Percentiles rank a stretch among this genome's conserved stretches.
Evolutionary conservation across 2,329 filamentous ascomycete species (phyloP).

Genomic region (Sclerotinia glacialis): DNA sequence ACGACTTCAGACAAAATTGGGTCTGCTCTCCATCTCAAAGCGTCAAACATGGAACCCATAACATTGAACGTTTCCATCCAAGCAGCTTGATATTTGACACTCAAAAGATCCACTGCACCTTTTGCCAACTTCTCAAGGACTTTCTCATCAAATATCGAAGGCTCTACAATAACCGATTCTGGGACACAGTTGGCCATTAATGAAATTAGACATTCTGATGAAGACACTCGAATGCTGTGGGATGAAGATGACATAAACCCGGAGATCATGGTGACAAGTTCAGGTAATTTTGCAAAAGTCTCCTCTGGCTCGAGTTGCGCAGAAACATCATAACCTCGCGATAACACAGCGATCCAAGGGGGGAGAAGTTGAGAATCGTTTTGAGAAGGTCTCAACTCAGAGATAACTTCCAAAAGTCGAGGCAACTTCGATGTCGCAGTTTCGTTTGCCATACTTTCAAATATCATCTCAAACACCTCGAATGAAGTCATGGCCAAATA

Average conservation of each 20-base stretch:
- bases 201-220: slow-evolving; percentile 91
- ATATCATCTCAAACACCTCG: slow-evolving; percentile 96
- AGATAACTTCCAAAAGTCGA: slow-evolving; percentile 84
- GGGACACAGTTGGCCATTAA: slow-evolving; percentile 91
- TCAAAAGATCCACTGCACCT: slow-evolving; percentile 70
- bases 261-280: slow-evolving; percentile 76
- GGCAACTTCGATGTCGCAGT: slow-evolving; percentile 88
- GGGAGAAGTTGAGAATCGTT: slow-evolving; percentile 94
- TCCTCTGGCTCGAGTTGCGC: slow-evolving; percentile 85
- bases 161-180: slow-evolving; percentile 76
- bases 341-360: slow-evolving; percentile 94
- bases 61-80: slow-evolving; percentile 95
- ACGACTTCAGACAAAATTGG: slow-evolving; percentile 75
- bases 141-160: slow-evolving; percentile 91
- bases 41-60: slow-evolving; percentile 80
- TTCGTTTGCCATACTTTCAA: slow-evolving; percentile 82
- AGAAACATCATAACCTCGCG: slow-evolving; percentile 89
- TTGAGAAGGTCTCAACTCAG: slow-evolving; percentile 83
- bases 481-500: slow-evolving; percentile 96
- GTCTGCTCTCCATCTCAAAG: slow-evolving; percentile 77
- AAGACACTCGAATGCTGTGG: slow-evolving; percentile 89
- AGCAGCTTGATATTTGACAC: slow-evolving; percentile 86
- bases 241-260: slow-evolving; percentile 82
- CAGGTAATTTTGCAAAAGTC: slow-evolving; percentile 85
- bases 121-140: slow-evolving; percentile 76